These are phyloP conservation scores for Furcasterigmium furcatum DNA, from an alignment of 2,329 filamentous ascomycete genomes.

Conservation along the genomic window DNA sequence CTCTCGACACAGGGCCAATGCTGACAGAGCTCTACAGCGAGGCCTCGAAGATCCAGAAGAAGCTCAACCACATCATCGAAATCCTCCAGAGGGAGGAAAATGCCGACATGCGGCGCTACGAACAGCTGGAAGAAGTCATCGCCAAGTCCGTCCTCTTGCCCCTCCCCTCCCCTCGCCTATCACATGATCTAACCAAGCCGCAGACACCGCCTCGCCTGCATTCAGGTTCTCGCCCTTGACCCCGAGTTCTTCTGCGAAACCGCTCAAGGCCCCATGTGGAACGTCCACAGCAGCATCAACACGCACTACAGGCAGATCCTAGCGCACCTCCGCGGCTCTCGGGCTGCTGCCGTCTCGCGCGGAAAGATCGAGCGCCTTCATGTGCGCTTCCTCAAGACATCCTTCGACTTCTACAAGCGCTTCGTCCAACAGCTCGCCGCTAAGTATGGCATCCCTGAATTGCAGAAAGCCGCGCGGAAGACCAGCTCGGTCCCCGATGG, in stretches of 20 bases:
- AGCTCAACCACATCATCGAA: slow-evolving; percentile 38
- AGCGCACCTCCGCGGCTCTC: slow-evolving; percentile 47
- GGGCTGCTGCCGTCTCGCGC: slow-evolving; percentile 57
- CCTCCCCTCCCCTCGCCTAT: neutral
- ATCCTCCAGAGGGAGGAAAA: slow-evolving; percentile 32
- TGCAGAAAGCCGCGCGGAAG: slow-evolving; percentile 38
- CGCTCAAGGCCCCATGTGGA: slow-evolving; percentile 74
- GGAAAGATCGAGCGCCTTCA: slow-evolving; percentile 82
- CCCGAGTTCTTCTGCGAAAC: slow-evolving; percentile 60
- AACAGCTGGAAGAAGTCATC: slow-evolving; percentile 38
- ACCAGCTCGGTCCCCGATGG: slow-evolving; percentile 25
- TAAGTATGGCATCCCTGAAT: slow-evolving; percentile 51
- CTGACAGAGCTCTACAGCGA: slow-evolving; percentile 24
- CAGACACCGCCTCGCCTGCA: slow-evolving; percentile 69
- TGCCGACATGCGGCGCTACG: slow-evolving; percentile 37
- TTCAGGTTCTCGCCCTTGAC: slow-evolving; percentile 70
- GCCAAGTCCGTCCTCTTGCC: slow-evolving; percentile 36
- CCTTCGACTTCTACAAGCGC: slow-evolving; percentile 83
- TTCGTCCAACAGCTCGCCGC: slow-evolving; percentile 76
- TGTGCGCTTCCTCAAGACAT: slow-evolving; percentile 78
- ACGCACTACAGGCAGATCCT: slow-evolving; percentile 71
- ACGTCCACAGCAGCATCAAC: slow-evolving; percentile 74
- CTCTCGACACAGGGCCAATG: neutral
- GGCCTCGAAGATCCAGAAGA: slow-evolving; percentile 39
- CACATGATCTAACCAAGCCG: slow-evolving; percentile 8